These are phyloP conservation scores for Boletales sp. DNA, from an alignment of 768 basidiomycete genomes.

Conservation along the genomic window DNA sequence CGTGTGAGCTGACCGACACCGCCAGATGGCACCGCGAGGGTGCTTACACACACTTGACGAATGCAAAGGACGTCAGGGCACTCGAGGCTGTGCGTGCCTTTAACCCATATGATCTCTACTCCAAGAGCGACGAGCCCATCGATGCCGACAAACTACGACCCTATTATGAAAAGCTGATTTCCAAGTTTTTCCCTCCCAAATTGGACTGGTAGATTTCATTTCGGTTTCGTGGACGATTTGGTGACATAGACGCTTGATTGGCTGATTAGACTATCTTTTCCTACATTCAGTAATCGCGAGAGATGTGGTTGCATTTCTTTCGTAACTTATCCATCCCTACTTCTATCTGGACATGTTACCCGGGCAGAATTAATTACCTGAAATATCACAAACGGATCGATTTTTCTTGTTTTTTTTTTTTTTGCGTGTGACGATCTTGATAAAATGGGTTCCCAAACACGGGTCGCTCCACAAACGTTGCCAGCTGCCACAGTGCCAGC, in stretches of 20 bases:
- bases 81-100: slow-evolving; percentile 79
- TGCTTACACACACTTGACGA: slow-evolving; percentile 78
- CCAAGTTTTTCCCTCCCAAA: slow-evolving; percentile 79
- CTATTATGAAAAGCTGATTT: slow-evolving; percentile 81
- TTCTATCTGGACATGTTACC: too few species aligned
- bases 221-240: background rate
- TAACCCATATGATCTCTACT: slow-evolving; percentile 94
- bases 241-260: slow-evolving; percentile 6
- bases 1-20: slow-evolving; percentile 2
- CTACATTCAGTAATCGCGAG: too few species aligned
- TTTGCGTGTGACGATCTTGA: slow-evolving; percentile 1
- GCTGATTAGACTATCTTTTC: slow-evolving; percentile 1
- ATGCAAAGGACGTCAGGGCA: slow-evolving; percentile 60
- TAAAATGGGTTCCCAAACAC: slow-evolving; percentile 10
- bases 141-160: slow-evolving; percentile 62
- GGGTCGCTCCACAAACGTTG: slow-evolving; percentile 17
- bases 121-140: slow-evolving; percentile 75
- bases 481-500: too few species aligned
- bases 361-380: too few species aligned
- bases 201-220: slow-evolving; percentile 67
- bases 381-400: too few species aligned
- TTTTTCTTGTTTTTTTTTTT: background rate
- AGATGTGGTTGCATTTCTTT: background rate
- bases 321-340: slow-evolving; percentile 15
- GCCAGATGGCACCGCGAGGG: slow-evolving; percentile 81